Evolutionary conservation across 768 basidiomycete genomes (phyloP).

Genomic region (Boletus coccyginus): DNA sequence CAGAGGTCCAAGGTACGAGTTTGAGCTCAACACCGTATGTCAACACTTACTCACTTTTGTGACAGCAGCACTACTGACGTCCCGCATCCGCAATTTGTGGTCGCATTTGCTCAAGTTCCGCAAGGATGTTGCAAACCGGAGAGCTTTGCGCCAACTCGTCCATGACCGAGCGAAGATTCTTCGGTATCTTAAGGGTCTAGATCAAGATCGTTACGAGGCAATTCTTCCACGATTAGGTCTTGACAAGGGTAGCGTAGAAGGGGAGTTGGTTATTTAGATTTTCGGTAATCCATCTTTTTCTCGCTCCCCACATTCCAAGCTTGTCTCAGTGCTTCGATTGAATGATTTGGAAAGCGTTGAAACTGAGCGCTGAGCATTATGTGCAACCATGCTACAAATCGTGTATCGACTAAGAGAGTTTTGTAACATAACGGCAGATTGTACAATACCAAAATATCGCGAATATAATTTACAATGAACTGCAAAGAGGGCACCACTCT

Average conservation of each 20-base stretch:
- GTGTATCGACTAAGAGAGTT: constrained; percentile 11
- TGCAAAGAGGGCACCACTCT: background rate
- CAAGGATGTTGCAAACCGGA: constrained; percentile 74
- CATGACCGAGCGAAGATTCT: constrained; percentile 83
- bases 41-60: background rate
- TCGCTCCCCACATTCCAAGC: background rate
- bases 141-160: constrained; percentile 72
- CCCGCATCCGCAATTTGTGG: constrained; percentile 81
- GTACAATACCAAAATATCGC: constrained; percentile 13
- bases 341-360: background rate
- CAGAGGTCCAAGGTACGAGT: constrained; percentile 82
- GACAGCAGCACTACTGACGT: constrained; percentile 82
- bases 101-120: constrained; percentile 64
- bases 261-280: constrained; percentile 74
- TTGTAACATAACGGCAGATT: constrained; percentile 8
- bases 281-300: background rate
- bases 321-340: background rate
- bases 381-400: background rate
- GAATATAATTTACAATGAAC: constrained; percentile 18
- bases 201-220: constrained; percentile 70
- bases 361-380: constrained; percentile 8
- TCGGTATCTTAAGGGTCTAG: constrained; percentile 65
- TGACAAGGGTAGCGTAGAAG: constrained; percentile 80
- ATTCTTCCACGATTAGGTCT: constrained; percentile 73
- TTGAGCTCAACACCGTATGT: background rate